Percentiles rank a stretch among this genome's conserved stretches.
Conservation (phyloP, 352 stramenopile species). For the Phytophthora pinifolia region DNA sequence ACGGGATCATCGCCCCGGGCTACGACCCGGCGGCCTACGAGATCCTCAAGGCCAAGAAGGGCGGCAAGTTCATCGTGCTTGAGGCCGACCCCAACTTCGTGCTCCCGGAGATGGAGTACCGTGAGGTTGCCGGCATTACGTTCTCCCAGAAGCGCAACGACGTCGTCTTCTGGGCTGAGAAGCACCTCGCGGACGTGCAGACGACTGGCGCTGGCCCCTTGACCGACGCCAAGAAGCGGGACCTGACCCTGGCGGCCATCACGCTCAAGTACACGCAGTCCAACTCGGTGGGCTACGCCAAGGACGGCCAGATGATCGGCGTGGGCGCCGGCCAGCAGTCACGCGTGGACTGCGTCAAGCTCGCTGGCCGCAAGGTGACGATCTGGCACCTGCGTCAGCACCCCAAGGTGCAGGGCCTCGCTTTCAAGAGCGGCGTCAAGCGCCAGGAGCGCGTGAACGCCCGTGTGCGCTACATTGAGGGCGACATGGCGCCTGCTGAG, state of each 20-base stretch:
- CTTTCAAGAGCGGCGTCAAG: slow-evolving; percentile 98
- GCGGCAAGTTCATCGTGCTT: slow-evolving; percentile 99
- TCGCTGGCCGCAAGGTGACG: slow-evolving; percentile 97
- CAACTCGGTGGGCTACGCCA: slow-evolving; percentile 99
- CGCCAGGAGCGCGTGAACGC: slow-evolving; percentile 99
- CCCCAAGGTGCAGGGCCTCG: slow-evolving; percentile 93
- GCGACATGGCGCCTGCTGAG: slow-evolving; percentile 97
- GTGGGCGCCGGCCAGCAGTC: slow-evolving; percentile 99
- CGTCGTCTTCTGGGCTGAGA: slow-evolving; percentile 89
- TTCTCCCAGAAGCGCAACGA: slow-evolving; percentile 99
- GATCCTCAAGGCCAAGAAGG: slow-evolving; percentile 99
- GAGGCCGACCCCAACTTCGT: slow-evolving; percentile 93
- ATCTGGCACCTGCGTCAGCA: slow-evolving; percentile 99
- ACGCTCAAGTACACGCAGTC: slow-evolving; percentile 99
- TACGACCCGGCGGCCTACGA: slow-evolving; percentile 97
- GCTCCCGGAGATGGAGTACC: slow-evolving; percentile 95
- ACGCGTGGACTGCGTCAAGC: slow-evolving; percentile 99
- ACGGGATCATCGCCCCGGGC: slow-evolving; percentile 98
- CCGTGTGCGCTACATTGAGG: slow-evolving; percentile 99
- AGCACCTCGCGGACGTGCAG: slow-evolving; percentile 93
- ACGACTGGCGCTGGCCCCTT: slow-evolving; percentile 88
- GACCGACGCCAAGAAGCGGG: slow-evolving; percentile 92
- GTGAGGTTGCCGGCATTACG: slow-evolving; percentile 97
- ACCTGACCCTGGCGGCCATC: slow-evolving; percentile 99
- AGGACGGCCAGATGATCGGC: slow-evolving; percentile 99